These are phyloP conservation scores for Fusarium caatingaense DNA, from an alignment of 2,329 filamentous ascomycete genomes.

Conservation along the genomic window DNA sequence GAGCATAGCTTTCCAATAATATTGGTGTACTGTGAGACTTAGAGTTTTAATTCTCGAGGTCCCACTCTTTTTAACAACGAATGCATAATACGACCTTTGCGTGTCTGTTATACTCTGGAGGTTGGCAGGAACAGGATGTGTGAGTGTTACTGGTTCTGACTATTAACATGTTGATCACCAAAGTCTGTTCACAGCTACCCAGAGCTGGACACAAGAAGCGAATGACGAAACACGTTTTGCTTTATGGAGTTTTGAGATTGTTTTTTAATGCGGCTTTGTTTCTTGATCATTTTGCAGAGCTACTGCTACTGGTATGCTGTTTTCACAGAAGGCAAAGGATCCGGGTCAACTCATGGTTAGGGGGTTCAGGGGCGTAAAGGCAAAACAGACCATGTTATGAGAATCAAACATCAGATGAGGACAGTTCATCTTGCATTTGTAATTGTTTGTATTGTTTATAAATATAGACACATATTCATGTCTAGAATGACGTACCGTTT, in stretches of 20 bases:
- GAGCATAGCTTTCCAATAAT: conserved; percentile 53
- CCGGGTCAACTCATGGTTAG: conserved; percentile 28
- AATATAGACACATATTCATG: conserved; percentile 4
- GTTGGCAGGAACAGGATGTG: neutral
- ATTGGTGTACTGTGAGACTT: neutral
- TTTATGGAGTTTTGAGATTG: conserved; percentile 47
- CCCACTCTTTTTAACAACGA: conserved; percentile 13
- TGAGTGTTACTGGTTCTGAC: conserved; percentile 7
- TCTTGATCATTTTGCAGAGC: conserved; percentile 25
- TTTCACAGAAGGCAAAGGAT: conserved; percentile 33
- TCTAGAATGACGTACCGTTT: neutral
- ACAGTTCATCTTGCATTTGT: conserved; percentile 30
- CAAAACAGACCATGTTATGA: conserved; percentile 42
- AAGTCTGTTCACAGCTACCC: neutral
- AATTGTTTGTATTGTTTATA: conserved; percentile 27
- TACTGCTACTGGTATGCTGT: conserved; percentile 18
- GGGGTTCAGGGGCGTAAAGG: conserved; percentile 42
- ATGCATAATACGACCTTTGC: conserved; percentile 41
- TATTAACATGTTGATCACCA: conserved; percentile 1
- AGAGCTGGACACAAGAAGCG: conserved; percentile 19
- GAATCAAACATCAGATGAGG: conserved; percentile 39
- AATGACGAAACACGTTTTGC: conserved; percentile 40
- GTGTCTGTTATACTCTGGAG: conserved; percentile 10
- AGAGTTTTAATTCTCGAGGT: neutral
- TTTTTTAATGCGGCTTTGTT: conserved; percentile 38